These are phyloP conservation scores for Saccharomycopsis fibuligera DNA, from an alignment of 805 yeast genomes.

Conservation along the genomic window DNA sequence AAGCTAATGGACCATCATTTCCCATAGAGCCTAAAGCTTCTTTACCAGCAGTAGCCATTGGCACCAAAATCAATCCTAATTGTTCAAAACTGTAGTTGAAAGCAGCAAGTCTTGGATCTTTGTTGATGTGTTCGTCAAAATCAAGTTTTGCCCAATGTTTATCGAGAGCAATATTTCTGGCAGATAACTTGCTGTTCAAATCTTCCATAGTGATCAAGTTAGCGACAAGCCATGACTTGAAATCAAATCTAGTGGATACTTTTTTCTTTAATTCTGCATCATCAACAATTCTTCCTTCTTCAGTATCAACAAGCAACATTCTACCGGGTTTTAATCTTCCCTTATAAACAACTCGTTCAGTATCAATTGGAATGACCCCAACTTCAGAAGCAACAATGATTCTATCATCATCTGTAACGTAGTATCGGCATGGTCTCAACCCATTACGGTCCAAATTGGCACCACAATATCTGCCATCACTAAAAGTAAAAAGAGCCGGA, in stretches of 20 bases:
- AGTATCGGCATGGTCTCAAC: slow-evolving; percentile 95
- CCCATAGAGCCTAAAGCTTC: slow-evolving; percentile 99
- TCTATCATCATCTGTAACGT: slow-evolving; percentile 88
- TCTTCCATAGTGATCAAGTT: slow-evolving; percentile 82
- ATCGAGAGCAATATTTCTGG: slow-evolving; percentile 20
- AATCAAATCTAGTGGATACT: slow-evolving; percentile 80
- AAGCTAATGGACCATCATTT: slow-evolving; percentile 92
- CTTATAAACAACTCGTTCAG: slow-evolving; percentile 76
- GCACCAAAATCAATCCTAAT: slow-evolving; percentile 71
- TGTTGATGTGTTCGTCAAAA: slow-evolving; percentile 46
- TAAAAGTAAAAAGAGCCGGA: slow-evolving; percentile 93
- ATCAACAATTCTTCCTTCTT: slow-evolving; percentile 88
- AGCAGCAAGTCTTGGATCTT: slow-evolving; percentile 78
- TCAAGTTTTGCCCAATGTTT: not conserved
- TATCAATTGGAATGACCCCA: slow-evolving; percentile 88
- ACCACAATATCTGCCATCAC: slow-evolving; percentile 97
- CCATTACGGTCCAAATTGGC: slow-evolving; percentile 98
- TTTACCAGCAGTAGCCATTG: slow-evolving; percentile 89
- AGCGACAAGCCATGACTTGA: slow-evolving; percentile 88
- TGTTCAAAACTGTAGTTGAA: slow-evolving; percentile 96
- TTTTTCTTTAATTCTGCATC: slow-evolving; percentile 78
- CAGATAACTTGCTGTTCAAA: slow-evolving; percentile 49
- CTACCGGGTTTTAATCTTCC: slow-evolving; percentile 96
- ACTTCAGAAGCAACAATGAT: slow-evolving; percentile 98
- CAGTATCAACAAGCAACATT: slow-evolving; percentile 90